These are phyloP conservation scores for Prototheca cutis DNA, from an alignment of 163 green algal species.

Conservation along the genomic window DNA sequence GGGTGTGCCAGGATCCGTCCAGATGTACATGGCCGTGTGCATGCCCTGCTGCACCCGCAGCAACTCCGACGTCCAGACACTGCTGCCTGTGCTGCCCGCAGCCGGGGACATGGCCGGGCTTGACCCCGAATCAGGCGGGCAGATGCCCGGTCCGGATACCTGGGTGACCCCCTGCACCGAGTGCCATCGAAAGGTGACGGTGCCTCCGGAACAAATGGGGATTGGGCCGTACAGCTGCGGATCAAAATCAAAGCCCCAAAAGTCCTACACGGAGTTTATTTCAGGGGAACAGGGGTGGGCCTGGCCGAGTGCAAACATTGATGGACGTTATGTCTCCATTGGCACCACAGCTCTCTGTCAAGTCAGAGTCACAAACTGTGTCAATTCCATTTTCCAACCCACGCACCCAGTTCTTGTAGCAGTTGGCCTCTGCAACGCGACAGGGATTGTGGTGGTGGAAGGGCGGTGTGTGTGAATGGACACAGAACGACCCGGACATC, in stretches of 20 bases:
- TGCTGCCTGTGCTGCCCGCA: not conserved
- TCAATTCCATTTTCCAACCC: not conserved
- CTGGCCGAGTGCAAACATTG: no score
- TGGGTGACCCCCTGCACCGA: not conserved
- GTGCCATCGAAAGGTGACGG: not conserved
- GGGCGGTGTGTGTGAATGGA: no score
- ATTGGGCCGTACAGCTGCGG: not conserved
- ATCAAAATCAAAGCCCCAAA: not conserved
- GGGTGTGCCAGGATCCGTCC: not conserved
- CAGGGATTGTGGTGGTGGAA: no score
- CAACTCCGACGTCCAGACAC: no score
- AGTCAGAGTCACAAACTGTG: not conserved
- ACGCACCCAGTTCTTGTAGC: not conserved
- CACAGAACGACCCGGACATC: no score
- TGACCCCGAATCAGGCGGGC: not conserved
- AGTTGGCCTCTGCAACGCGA: not conserved
- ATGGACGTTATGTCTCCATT: no score
- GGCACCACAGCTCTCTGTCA: no score
- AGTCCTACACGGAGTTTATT: no score
- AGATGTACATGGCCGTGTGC: not conserved
- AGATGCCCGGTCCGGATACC: not conserved
- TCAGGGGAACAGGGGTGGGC: no score
- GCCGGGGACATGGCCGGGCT: not conserved
- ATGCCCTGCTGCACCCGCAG: not conserved
- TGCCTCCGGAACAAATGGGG: conserved; percentile 1